Evolutionary conservation across 768 basidiomycete species (phyloP), one percentile per base, ranked within the genome.

Genomic region (Hygrocybe coccinea): DNA sequence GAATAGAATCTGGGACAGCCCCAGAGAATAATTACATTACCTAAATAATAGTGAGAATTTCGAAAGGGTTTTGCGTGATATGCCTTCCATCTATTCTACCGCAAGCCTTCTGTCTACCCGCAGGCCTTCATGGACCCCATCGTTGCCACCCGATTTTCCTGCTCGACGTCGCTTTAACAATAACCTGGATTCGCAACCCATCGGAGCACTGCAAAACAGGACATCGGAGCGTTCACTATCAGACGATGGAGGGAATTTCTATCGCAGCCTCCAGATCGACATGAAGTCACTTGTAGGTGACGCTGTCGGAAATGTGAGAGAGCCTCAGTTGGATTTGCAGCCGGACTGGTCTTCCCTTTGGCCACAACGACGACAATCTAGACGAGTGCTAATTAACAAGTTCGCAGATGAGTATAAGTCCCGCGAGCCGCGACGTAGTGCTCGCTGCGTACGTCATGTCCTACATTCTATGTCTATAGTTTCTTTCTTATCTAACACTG

Each of bases 341-440:
- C n/a, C n/a, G n/a, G n/a, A n/a, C n/a, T n/a, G n/a, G n/a, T n/a
- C n/a, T n/a, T n/a, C n/a, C n/a, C n/a, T n/a, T n/a, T n/a, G n/a
- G n/a, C n/a, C 15, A 52, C 17, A 10, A 52, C 2, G 4, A 24
- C 22, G 14, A 7, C 5, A 53, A 22, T 25, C n/a, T 17, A 35
- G 1, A 35, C 50, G 33, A 35, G 36, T 29, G 29, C 14, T 51
- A 12, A 51, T 19, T 14, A 2, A 36, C 41, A 3, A n/a, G 36
- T 37, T 33, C 5, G 47, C 44, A 92, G 90, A 91, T 93, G 91
- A 91, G 88, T 56, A 95, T 97, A 52, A 89, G 90, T 62, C 95
- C 95, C 9, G 78, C 86, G 5, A 87, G 84, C 51, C 80, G 95
- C 19, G 95, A 97, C 66, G 79, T 97, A 22, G 92, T 92, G 3